phyloP scores from a whole-genome alignment of 1,139 yeast genomes.

The Pichia sp. region DNA sequence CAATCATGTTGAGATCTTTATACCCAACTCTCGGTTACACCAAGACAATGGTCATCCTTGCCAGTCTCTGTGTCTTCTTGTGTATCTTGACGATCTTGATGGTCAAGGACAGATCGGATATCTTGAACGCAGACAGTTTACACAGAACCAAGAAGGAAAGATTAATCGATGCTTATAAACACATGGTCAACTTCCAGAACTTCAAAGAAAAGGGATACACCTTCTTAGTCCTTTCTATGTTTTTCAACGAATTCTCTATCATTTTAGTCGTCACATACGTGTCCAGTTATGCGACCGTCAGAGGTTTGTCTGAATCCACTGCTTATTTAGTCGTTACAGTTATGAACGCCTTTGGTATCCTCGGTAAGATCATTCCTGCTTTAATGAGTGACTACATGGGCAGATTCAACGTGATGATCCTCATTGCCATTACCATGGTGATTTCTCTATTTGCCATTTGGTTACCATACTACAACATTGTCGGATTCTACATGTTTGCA shows the following conservation, averaged over 20 bases:
- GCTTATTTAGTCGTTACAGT: constrained; percentile 47
- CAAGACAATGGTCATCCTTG: constrained; percentile 59
- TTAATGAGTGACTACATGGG: constrained; percentile 48
- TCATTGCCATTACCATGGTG: constrained; percentile 33
- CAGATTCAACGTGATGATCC: constrained; percentile 51
- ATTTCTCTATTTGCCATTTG: constrained; percentile 41
- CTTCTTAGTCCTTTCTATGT: constrained; percentile 28
- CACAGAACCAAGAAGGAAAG: constrained; percentile 7
- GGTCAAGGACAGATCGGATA: constrained; percentile 30
- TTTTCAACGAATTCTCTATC: constrained; percentile 29
- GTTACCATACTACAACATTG: constrained; percentile 41
- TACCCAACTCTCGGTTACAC: constrained; percentile 51
- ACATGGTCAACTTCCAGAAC: constrained; percentile 42
- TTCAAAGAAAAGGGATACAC: constrained; percentile 40
- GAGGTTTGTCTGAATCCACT: constrained; percentile 41
- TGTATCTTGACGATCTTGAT: constrained; percentile 32
- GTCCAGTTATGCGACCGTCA: constrained; percentile 49
- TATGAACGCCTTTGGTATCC: constrained; percentile 47
- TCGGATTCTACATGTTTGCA: constrained; percentile 38
- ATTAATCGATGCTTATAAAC: constrained; percentile 39
- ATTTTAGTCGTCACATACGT: constrained; percentile 35
- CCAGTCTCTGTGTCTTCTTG: constrained; percentile 46
- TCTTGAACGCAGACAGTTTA: constrained; percentile 20
- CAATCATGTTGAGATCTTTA: constrained; percentile 54
- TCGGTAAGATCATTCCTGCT: constrained; percentile 51